Conservation (phyloP, 179 eudicot species). For the Gypsophila paniculata region DNA sequence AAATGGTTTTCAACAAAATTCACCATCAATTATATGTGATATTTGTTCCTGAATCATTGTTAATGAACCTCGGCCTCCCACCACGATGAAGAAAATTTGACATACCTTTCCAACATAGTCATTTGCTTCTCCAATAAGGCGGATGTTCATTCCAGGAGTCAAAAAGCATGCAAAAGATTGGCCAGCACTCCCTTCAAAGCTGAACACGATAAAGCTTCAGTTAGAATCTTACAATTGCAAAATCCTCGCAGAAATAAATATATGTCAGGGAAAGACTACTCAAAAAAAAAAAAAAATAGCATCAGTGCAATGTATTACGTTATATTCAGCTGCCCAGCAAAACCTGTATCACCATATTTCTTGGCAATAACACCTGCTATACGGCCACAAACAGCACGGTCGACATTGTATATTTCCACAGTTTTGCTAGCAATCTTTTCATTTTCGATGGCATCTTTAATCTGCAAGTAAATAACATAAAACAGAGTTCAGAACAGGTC, state of each 20-base stretch:
- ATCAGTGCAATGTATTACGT: conserved; percentile 42
- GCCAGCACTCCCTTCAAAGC: conserved; percentile 94
- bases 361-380: conserved; percentile 90
- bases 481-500: not conserved
- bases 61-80: conserved; percentile 4
- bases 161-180: conserved; percentile 92
- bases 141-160: conserved; percentile 95
- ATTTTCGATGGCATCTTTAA: conserved; percentile 80
- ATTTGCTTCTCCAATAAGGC: conserved; percentile 93
- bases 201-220: conserved; percentile 26
- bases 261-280: not conserved
- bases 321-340: conserved; percentile 94
- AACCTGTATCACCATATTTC: conserved; percentile 97
- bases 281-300: conserved; percentile 2
- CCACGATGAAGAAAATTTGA: not conserved
- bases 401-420: conserved; percentile 69
- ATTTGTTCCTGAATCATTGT: not conserved
- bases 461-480: conserved; percentile 41
- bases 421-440: conserved; percentile 77
- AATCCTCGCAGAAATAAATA: conserved; percentile 5
- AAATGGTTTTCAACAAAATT: not conserved
- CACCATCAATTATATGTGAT: no score
- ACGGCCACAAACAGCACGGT: conserved; percentile 98
- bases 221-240: not conserved
- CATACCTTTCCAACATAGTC: conserved; percentile 95